These are phyloP conservation scores for Heliamphora pulchella DNA, from an alignment of 179 eudicot genomes.

Conservation along the genomic window DNA sequence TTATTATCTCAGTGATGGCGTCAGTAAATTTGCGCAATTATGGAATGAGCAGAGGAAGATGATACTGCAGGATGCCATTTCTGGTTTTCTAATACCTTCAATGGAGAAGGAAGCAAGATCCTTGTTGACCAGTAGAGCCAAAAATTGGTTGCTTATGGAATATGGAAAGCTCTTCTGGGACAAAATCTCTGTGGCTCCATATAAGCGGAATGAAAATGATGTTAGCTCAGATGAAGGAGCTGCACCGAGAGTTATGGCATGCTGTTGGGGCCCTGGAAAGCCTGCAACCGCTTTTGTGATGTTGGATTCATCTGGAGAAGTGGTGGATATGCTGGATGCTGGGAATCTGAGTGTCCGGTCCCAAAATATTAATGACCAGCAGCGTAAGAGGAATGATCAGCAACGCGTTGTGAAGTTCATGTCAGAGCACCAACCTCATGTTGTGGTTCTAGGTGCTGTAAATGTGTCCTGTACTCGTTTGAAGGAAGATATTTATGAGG, in stretches of 20 bases:
- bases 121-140: slow-evolving; percentile 70
- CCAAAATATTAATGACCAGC: slow-evolving; percentile 66
- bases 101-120: slow-evolving; percentile 95
- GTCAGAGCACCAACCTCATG: slow-evolving; percentile 95
- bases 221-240: slow-evolving; percentile 65
- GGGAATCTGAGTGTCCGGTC: slow-evolving; percentile 68
- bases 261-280: slow-evolving; percentile 97
- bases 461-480: slow-evolving; percentile 74
- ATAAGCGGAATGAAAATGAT: slow-evolving; percentile 77
- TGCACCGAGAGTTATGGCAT: slow-evolving; percentile 98
- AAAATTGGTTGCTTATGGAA: slow-evolving; percentile 66
- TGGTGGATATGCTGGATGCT: slow-evolving; percentile 72
- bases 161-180: slow-evolving; percentile 76
- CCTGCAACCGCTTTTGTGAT: slow-evolving; percentile 93
- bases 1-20: slow-evolving; percentile 82
- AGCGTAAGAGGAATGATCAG: slow-evolving; percentile 89
- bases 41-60: slow-evolving; percentile 97
- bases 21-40: slow-evolving; percentile 85
- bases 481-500: slow-evolving; percentile 96
- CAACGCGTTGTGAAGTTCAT: slow-evolving; percentile 71
- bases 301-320: slow-evolving; percentile 94
- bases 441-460: slow-evolving; percentile 85
- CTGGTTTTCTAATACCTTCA: slow-evolving; percentile 55
- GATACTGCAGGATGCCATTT: slow-evolving; percentile 76
- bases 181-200: slow-evolving; percentile 85